These are phyloP conservation scores for Hymenoscyphus occultus DNA, from an alignment of 2,329 filamentous ascomycete genomes.

Conservation along the genomic window DNA sequence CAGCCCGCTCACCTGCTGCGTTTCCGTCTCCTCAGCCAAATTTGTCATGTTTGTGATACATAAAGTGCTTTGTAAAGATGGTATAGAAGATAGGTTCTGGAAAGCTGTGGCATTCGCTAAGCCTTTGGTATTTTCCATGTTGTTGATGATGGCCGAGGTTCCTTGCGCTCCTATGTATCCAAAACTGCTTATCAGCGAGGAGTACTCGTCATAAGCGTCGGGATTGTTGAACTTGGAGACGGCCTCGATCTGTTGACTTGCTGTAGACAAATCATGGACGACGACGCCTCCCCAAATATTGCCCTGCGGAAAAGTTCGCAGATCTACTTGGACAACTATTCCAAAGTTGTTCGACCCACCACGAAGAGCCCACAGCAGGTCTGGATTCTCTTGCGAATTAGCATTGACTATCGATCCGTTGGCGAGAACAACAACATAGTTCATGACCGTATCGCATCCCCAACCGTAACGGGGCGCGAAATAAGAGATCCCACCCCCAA, in stretches of 20 bases:
- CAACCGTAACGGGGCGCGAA: constrained; percentile 41
- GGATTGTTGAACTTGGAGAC: constrained; percentile 11
- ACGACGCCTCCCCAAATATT: constrained; percentile 15
- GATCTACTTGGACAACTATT: constrained; percentile 46
- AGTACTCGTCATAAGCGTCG: constrained; percentile 25
- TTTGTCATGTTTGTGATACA: too few relatives aligned
- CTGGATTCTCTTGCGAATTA: constrained; percentile 41
- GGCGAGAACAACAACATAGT: constrained; percentile 50
- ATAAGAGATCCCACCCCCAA: constrained; percentile 31
- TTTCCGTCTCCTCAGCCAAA: too few relatives aligned
- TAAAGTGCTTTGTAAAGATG: too few relatives aligned
- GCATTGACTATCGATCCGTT: constrained; percentile 48
- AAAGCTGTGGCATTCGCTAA: too few relatives aligned
- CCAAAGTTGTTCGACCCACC: constrained; percentile 58
- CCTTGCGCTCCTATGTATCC: too few relatives aligned
- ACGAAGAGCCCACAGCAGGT: constrained; percentile 51
- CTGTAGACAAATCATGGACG: not conserved
- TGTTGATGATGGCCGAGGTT: too few relatives aligned
- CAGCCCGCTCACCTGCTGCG: too few relatives aligned
- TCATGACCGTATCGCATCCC: constrained; percentile 45
- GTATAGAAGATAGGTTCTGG: too few relatives aligned
- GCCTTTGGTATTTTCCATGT: too few relatives aligned
- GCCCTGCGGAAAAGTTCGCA: constrained; percentile 38
- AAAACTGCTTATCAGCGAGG: not conserved
- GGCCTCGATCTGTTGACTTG: not conserved